These are phyloP conservation scores for Linanthus parryae DNA, from an alignment of 148 eudicot genomes.

Conservation along the genomic window DNA sequence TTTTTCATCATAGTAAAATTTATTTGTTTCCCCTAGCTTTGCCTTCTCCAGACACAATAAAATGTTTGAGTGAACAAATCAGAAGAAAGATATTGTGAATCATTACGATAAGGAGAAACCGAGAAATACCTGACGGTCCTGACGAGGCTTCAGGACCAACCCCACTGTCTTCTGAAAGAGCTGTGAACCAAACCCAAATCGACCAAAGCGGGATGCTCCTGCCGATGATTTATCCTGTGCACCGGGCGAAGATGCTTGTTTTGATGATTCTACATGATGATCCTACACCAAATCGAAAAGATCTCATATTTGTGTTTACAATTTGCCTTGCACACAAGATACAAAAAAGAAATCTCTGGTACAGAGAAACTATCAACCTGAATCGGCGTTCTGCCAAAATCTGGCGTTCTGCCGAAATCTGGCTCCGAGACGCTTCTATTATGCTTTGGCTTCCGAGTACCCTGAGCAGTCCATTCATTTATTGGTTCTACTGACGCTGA, in stretches of 20 bases:
- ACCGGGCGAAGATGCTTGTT: slow-evolving; percentile 41
- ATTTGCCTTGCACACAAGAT: background rate
- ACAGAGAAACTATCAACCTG: slow-evolving; percentile 40
- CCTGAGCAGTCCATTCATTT: slow-evolving; percentile 55
- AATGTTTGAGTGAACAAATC: background rate
- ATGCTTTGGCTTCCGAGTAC: slow-evolving; percentile 42
- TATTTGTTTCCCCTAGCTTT: slow-evolving; percentile 74
- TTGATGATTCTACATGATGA: slow-evolving; percentile 48
- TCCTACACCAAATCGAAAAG: slow-evolving; percentile 13
- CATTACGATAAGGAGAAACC: background rate
- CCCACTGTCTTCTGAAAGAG: slow-evolving; percentile 78
- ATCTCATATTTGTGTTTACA: slow-evolving; percentile 2
- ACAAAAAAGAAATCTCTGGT: too few species aligned
- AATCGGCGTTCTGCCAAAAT: slow-evolving; percentile 64
- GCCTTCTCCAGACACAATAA: slow-evolving; percentile 38
- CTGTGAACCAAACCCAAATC: slow-evolving; percentile 64
- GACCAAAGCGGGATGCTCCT: slow-evolving; percentile 57
- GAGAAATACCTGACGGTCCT: slow-evolving; percentile 57
- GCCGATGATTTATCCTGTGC: slow-evolving; percentile 48
- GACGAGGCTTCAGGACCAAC: slow-evolving; percentile 58
- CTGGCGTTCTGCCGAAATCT: slow-evolving; percentile 72
- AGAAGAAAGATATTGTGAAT: background rate
- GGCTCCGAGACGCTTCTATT: slow-evolving; percentile 90
- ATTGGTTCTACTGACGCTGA: slow-evolving; percentile 61
- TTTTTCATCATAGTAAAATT: slow-evolving; percentile 78